phyloP scores from a whole-genome alignment of 768 basidiomycete genomes.

The Rhodotorula toruloides region DNA sequence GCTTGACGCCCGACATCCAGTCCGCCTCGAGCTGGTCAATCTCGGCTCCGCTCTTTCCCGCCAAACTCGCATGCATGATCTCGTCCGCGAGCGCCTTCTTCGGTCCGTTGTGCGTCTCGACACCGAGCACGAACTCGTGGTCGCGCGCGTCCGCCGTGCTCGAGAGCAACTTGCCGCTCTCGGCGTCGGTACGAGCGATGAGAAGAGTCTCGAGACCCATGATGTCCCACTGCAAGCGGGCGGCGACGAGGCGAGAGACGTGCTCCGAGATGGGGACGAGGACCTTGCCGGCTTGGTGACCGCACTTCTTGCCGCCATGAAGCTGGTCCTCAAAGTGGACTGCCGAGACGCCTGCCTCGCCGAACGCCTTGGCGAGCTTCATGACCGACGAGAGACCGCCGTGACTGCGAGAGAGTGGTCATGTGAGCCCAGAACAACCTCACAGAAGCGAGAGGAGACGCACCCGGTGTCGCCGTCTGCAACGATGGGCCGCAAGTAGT shows the following conservation, averaged over 20 bases:
- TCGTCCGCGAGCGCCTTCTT: conserved; percentile 58
- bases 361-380: conserved; percentile 89
- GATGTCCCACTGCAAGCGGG: conserved; percentile 85
- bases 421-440: neutral
- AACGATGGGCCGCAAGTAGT: conserved; percentile 86
- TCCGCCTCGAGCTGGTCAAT: conserved; percentile 67
- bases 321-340: conserved; percentile 92
- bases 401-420: conserved; percentile 55
- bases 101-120: conserved; percentile 43
- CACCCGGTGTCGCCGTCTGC: conserved; percentile 94
- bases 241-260: conserved; percentile 71
- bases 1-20: conserved; percentile 64
- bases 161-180: conserved; percentile 75
- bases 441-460: conserved; percentile 33
- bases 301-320: conserved; percentile 92
- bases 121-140: conserved; percentile 56
- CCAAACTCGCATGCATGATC: conserved; percentile 62
- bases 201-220: conserved; percentile 80
- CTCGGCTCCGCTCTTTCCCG: conserved; percentile 62
- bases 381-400: conserved; percentile 89
- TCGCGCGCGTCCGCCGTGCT: conserved; percentile 76
- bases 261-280: conserved; percentile 86
- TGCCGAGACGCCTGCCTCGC: conserved; percentile 87
- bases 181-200: conserved; percentile 87
- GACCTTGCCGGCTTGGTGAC: conserved; percentile 85